Evolutionary conservation across 371 early-diverging fungal genomes (phyloP), one percentile per base, ranked within the genome.

Genomic region (Mortierella sp.): DNA sequence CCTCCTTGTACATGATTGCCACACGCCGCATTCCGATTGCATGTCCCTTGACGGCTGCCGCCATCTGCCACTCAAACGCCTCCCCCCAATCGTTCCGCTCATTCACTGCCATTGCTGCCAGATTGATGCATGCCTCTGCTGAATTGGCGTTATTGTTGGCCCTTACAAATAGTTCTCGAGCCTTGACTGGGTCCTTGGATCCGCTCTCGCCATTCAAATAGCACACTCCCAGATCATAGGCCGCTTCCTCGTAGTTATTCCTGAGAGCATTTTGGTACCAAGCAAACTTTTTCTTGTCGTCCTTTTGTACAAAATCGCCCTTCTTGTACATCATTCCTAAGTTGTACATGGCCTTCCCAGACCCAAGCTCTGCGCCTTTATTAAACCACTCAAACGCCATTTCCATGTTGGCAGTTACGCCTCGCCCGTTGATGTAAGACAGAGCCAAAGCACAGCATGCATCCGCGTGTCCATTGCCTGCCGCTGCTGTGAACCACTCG

Each of bases 291-390:
- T 72, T 77, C 73, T 72, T 77, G 63, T 76, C 70, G 57, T 90
- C 87, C 69, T 88, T 86, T 58, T 74, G 74, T 21, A 94, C 88
- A 21, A 92, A 94, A 28, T 93, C 88, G 3, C 93, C 94, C 76
- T 95, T 92, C 70, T 96, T 95, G 83, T 93, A 95, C 68, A 93
- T 94, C 82, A 94, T 93, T 0, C 95, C 97, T 9, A 96, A 86
- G 76, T 95, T 96, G 84, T 95, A 93, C 83, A 95, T 93, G 45
- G 96, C 95, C 58, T 93, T 77, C n/a, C 93, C 88, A 57, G 94
- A 93, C 2, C 95, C 95, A 65, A 94, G 92, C 7, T 87, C 75
- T 0, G 96, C 94, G 3, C 95, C 94, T 65, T 86, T 85, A 24
- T 83, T 87, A 84, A 94, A 97, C 95, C 95, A 97, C 58, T 90